phyloP scores from a whole-genome alignment of 768 basidiomycete genomes.

The Kwoniella dendrophila region DNA sequence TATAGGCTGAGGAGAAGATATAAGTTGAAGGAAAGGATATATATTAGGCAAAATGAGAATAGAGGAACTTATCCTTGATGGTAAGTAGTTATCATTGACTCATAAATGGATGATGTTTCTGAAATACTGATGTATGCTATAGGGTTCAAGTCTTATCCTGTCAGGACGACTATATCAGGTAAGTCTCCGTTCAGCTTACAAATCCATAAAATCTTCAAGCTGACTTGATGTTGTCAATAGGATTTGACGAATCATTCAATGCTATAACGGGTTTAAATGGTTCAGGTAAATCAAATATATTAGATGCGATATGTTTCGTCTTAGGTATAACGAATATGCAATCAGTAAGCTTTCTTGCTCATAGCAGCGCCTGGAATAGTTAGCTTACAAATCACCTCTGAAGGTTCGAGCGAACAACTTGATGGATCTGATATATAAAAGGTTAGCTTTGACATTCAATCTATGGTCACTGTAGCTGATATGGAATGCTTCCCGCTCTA shows the following conservation, averaged over 20 bases:
- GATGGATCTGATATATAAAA: conserved; percentile 97
- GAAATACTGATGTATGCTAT: conserved; percentile 2
- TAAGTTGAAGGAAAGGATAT: neutral
- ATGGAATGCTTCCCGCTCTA: neutral
- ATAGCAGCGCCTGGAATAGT: neutral
- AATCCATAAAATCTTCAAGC: neutral
- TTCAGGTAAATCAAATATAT: conserved; percentile 97
- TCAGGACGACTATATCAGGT: conserved; percentile 82
- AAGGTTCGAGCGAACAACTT: conserved; percentile 68
- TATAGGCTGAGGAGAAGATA: too few relatives aligned
- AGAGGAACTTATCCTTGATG: conserved; percentile 92
- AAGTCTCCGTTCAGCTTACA: neutral
- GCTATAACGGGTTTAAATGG: conserved; percentile 81
- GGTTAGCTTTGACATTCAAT: conserved; percentile 53
- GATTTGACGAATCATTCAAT: conserved; percentile 98
- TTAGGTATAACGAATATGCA: conserved; percentile 96
- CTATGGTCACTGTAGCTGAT: neutral
- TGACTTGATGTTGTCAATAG: conserved; percentile 50
- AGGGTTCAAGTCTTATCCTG: conserved; percentile 99
- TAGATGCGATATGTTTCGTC: conserved; percentile 99
- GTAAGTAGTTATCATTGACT: conserved; percentile 55
- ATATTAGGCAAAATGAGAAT: conserved; percentile 78
- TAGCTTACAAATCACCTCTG: neutral
- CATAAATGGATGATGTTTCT: neutral
- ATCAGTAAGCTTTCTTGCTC: conserved; percentile 62